Evolutionary conservation across 768 basidiomycete species (phyloP).

Genomic region (Boletus vermiculosoides): DNA sequence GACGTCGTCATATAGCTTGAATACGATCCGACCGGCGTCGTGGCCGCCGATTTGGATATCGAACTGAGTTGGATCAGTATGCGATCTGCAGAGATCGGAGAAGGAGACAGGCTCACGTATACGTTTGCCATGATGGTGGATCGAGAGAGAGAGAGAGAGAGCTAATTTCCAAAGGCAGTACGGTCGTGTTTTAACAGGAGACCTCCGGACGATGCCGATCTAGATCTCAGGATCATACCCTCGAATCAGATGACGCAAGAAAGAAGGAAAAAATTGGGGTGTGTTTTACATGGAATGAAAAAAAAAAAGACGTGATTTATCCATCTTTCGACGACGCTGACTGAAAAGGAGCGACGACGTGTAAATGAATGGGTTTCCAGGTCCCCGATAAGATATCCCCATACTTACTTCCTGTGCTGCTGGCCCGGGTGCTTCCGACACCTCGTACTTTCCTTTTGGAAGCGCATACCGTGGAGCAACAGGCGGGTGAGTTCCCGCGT

Average conservation of each 20-base stretch:
- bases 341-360: too few species aligned
- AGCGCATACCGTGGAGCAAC: too few species aligned
- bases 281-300: conserved; percentile 3
- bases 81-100: conserved; percentile 2
- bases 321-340: background rate
- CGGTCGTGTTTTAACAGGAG: conserved; percentile 3
- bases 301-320: too few species aligned
- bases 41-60: conserved; percentile 52
- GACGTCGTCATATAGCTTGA: conserved; percentile 81
- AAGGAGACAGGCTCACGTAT: conserved; percentile 8
- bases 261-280: background rate
- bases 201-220: conserved; percentile 15
- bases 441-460: too few species aligned
- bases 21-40: conserved; percentile 59
- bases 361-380: too few species aligned
- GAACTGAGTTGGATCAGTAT: conserved; percentile 46
- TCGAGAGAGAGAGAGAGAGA: background rate
- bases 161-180: background rate
- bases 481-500: too few species aligned
- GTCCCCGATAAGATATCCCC: too few species aligned
- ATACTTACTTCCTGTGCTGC: too few species aligned
- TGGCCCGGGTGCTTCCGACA: too few species aligned
- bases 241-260: background rate
- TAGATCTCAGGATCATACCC: conserved; percentile 5
- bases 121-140: conserved; percentile 27